Conservation (phyloP, 2,329 filamentous ascomycete species). For the Orbilia brochopaga region DNA sequence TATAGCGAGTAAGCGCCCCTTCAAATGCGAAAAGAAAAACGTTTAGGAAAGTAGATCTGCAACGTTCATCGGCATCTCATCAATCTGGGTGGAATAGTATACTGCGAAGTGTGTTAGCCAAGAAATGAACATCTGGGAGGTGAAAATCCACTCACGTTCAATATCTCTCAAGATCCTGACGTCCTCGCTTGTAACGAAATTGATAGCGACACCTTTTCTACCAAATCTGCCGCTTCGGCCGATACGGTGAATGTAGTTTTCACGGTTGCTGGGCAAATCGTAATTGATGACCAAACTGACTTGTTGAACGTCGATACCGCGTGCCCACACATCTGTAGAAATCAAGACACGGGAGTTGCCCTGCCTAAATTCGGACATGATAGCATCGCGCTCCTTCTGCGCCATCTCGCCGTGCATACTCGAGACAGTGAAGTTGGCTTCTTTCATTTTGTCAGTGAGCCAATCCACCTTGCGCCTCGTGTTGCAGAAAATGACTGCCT, state of each 20-base stretch:
- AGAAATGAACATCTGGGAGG: neutral
- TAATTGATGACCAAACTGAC: conserved; percentile 99
- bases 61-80: conserved; percentile 99
- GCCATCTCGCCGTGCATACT: conserved; percentile 99
- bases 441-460: conserved; percentile 99
- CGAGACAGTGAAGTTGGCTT: conserved; percentile 97
- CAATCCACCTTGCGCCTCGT: conserved; percentile 98
- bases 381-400: conserved; percentile 95
- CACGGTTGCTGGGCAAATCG: conserved; percentile 94
- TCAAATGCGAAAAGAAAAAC: conserved; percentile 8
- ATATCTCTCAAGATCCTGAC: conserved; percentile 97
- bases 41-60: conserved; percentile 60
- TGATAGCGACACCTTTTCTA: conserved; percentile 98
- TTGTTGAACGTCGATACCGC: conserved; percentile 98
- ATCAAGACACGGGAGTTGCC: conserved; percentile 96
- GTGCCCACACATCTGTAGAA: conserved; percentile 96
- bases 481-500: conserved; percentile 99
- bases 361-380: conserved; percentile 98
- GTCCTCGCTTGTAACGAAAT: conserved; percentile 98
- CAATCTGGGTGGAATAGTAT: conserved; percentile 94
- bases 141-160: conserved; percentile 70
- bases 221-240: conserved; percentile 94
- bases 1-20: conserved; percentile 14
- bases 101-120: conserved; percentile 64
- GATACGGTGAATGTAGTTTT: conserved; percentile 99